phyloP scores from a whole-genome alignment of 495 filamentous ascomycete species.

The Aspergillus leporis region DNA sequence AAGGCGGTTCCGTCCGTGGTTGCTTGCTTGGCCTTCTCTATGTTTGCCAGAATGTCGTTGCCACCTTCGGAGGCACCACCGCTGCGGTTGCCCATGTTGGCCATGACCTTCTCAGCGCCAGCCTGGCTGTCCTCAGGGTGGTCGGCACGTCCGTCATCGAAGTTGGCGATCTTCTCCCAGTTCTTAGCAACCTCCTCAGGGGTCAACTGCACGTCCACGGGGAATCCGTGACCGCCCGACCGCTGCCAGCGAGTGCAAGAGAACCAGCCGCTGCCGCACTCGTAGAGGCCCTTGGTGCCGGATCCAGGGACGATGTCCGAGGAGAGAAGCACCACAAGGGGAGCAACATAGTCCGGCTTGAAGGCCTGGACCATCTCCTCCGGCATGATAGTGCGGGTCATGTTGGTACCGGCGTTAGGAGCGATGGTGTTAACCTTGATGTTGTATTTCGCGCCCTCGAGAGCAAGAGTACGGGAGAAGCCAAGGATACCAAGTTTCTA shows the following conservation, averaged over 20 bases:
- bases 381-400: slow-evolving; percentile 94
- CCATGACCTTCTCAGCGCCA: slow-evolving; percentile 84
- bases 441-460: slow-evolving; percentile 96
- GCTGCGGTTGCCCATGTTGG: slow-evolving; percentile 79
- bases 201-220: slow-evolving; percentile 80
- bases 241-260: slow-evolving; percentile 94
- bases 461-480: slow-evolving; percentile 87
- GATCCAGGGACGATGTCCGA: slow-evolving; percentile 85
- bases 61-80: slow-evolving; percentile 42
- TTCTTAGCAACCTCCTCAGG: slow-evolving; percentile 80
- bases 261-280: slow-evolving; percentile 95
- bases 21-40: slow-evolving; percentile 73
- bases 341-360: slow-evolving; percentile 98
- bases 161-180: slow-evolving; percentile 80
- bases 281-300: slow-evolving; percentile 87
- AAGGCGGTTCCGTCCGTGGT: slow-evolving; percentile 76
- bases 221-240: slow-evolving; percentile 87
- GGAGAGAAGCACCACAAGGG: slow-evolving; percentile 82
- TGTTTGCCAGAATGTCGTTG: slow-evolving; percentile 62
- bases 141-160: slow-evolving; percentile 88
- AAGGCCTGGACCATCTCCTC: slow-evolving; percentile 98
- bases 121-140: slow-evolving; percentile 78
- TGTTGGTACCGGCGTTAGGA: slow-evolving; percentile 93
- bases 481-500: slow-evolving; percentile 90
- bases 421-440: slow-evolving; percentile 98